phyloP scores from a whole-genome alignment of 768 basidiomycete species.

The Boletus edulis region DNA sequence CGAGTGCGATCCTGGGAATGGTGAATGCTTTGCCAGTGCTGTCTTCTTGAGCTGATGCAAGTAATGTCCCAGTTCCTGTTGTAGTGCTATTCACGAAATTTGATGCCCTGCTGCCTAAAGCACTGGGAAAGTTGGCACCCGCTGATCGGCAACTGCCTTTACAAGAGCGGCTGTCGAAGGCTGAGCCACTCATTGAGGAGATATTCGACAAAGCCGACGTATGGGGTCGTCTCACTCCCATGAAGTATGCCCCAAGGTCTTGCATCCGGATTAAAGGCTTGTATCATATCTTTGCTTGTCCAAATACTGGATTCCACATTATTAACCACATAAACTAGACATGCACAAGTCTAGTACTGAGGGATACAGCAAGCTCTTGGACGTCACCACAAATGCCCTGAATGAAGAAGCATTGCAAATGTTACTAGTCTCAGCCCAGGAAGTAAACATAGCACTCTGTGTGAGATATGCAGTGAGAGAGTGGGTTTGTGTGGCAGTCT shows the following conservation, averaged over 20 bases:
- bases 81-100: constrained; percentile 6
- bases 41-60: neutral
- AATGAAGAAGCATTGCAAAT: neutral
- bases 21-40: neutral
- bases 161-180: neutral
- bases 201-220: neutral
- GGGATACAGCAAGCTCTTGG: neutral
- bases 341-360: neutral
- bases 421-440: constrained; percentile 2
- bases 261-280: neutral
- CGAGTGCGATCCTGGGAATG: neutral
- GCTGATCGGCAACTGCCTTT: neutral
- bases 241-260: neutral
- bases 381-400: neutral
- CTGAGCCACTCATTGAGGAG: neutral
- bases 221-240: neutral
- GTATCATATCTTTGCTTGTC: no score
- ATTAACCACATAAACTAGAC: neutral
- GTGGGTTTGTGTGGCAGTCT: neutral
- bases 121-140: neutral
- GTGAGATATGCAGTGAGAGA: neutral
- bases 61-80: neutral
- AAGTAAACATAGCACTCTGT: constrained; percentile 2
- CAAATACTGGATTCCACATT: neutral
- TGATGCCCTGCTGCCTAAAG: neutral